Evolutionary conservation across 768 basidiomycete species (phyloP).

Genomic region (Pulveroboletus frians): DNA sequence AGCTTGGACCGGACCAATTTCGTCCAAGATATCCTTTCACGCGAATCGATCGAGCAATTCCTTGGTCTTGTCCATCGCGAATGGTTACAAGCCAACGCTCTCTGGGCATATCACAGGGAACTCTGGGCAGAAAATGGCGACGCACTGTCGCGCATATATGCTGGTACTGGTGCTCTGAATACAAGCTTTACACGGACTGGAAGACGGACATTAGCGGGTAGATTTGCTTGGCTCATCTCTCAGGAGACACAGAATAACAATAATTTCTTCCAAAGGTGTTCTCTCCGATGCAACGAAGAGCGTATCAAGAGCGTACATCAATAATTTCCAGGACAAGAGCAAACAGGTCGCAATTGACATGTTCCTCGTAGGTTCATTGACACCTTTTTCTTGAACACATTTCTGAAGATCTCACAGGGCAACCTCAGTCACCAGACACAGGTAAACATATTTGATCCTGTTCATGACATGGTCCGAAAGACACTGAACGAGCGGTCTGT

Average conservation of each 20-base stretch:
- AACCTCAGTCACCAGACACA: constrained; percentile 84
- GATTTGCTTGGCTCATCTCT: constrained; percentile 6
- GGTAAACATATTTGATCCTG: constrained; percentile 90
- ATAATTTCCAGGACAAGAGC: constrained; percentile 93
- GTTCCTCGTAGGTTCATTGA: constrained; percentile 65
- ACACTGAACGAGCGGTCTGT: constrained; percentile 64
- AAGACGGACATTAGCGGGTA: constrained; percentile 87
- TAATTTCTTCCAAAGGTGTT: constrained; percentile 49
- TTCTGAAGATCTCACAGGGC: constrained; percentile 52
- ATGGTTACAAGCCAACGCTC: constrained; percentile 59
- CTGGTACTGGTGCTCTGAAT: constrained; percentile 89
- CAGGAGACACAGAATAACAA: not conserved
- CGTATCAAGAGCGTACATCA: constrained; percentile 92
- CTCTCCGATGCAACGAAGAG: constrained; percentile 96
- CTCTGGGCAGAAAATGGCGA: constrained; percentile 98
- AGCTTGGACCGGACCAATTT: constrained; percentile 98
- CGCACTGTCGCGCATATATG: constrained; percentile 88
- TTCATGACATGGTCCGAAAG: constrained; percentile 80
- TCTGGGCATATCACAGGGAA: constrained; percentile 88
- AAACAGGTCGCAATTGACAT: constrained; percentile 95
- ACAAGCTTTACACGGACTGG: constrained; percentile 94
- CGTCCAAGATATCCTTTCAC: constrained; percentile 90
- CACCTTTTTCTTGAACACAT: not conserved
- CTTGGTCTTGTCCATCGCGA: constrained; percentile 71
- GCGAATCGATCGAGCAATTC: constrained; percentile 76